These are phyloP conservation scores for Starmerella davenportii DNA, from an alignment of 805 yeast genomes.

Conservation along the genomic window DNA sequence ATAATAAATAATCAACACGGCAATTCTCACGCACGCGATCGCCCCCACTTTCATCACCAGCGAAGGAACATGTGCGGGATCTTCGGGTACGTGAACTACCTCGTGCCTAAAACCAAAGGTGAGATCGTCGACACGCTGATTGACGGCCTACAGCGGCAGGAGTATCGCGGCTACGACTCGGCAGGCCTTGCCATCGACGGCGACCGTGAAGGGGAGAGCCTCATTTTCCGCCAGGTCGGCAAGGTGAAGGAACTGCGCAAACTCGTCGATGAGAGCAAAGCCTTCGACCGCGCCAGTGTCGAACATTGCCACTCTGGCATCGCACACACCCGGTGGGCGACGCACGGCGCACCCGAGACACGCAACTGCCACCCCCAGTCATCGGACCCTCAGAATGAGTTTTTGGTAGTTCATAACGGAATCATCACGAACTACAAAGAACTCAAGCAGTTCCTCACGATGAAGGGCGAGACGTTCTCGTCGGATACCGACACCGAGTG, in stretches of 20 bases:
- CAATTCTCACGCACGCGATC: too few species aligned
- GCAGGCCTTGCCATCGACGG: constrained; percentile 94
- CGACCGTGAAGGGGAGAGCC: constrained; percentile 50
- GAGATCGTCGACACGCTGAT: constrained; percentile 78
- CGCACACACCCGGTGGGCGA: constrained; percentile 99
- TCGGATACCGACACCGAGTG: constrained; percentile 96
- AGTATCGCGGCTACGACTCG: constrained; percentile 96
- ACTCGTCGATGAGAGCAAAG: constrained; percentile 30
- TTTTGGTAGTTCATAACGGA: constrained; percentile 92
- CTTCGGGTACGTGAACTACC: constrained; percentile 91
- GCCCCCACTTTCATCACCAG: too few species aligned
- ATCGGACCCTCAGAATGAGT: constrained; percentile 67
- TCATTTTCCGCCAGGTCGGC: constrained; percentile 71
- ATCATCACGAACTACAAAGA: constrained; percentile 91
- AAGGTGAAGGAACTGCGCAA: constrained; percentile 71
- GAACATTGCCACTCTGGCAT: constrained; percentile 84
- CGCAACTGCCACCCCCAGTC: constrained; percentile 91
- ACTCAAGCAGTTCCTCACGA: constrained; percentile 57
- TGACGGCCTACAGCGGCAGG: constrained; percentile 59
- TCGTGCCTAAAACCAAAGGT: constrained; percentile 81
- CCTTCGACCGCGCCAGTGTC: constrained; percentile 33
- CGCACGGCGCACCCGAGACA: constrained; percentile 85
- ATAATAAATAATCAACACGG: not conserved
- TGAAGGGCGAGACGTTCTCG: constrained; percentile 69
- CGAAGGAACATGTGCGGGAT: constrained; percentile 57